These are phyloP conservation scores for Croton setiger DNA, from an alignment of 441 rosid genomes.

Conservation along the genomic window DNA sequence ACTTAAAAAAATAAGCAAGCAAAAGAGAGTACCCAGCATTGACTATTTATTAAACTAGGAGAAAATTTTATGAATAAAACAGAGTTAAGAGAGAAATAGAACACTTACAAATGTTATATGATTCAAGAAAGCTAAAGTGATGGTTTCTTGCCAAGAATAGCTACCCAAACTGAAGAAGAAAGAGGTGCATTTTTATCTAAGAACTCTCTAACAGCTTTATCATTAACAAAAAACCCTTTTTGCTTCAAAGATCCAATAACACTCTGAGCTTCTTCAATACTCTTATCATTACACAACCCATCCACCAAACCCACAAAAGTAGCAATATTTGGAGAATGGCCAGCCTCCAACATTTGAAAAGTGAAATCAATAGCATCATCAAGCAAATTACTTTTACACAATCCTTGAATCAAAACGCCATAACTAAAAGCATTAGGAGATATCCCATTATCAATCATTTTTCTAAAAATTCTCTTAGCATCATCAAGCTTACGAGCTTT, in stretches of 20 bases:
- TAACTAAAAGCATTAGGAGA: constrained; percentile 75
- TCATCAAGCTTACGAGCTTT: constrained; percentile 73
- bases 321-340: constrained; percentile 67
- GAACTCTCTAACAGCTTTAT: constrained; percentile 70
- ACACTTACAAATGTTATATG: no score
- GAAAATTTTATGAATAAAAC: no score
- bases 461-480: constrained; percentile 78
- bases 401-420: constrained; percentile 58
- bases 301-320: constrained; percentile 88
- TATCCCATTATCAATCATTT: constrained; percentile 69
- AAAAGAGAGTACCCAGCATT: no score
- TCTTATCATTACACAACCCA: constrained; percentile 57
- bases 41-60: no score
- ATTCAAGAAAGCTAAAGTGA: constrained; percentile 34
- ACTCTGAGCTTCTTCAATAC: constrained; percentile 53
- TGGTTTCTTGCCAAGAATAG: constrained; percentile 56
- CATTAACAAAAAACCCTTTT: constrained; percentile 64
- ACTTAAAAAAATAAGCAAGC: no score
- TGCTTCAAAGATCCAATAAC: constrained; percentile 40
- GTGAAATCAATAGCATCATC: constrained; percentile 63
- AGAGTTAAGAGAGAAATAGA: no score
- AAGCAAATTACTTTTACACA: constrained; percentile 46
- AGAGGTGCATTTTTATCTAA: constrained; percentile 69
- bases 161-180: constrained; percentile 64
- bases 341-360: constrained; percentile 73